Conservation (phyloP, 2,329 filamentous ascomycete species). For the Cladosporium colombiae region DNA sequence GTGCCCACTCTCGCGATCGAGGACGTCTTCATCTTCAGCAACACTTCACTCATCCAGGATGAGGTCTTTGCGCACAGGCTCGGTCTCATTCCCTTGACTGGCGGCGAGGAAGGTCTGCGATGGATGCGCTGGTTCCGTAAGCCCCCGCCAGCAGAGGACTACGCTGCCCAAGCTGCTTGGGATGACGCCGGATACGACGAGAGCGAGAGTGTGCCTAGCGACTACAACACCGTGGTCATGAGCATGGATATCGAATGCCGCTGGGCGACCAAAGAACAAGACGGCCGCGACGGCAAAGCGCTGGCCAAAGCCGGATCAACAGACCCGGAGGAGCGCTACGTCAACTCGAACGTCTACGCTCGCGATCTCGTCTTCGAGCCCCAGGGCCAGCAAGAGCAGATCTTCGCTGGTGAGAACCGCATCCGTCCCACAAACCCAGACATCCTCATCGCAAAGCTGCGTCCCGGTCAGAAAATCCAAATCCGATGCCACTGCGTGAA, state of each 20-base stretch:
- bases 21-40: slow-evolving; percentile 89
- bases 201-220: slow-evolving; percentile 54
- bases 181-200: slow-evolving; percentile 50
- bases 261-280: slow-evolving; percentile 58
- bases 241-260: slow-evolving; percentile 77
- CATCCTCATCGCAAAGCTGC: slow-evolving; percentile 90
- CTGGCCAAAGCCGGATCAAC: slow-evolving; percentile 68
- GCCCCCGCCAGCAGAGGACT: slow-evolving; percentile 60
- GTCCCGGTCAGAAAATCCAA: slow-evolving; percentile 84
- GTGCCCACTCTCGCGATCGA: slow-evolving; percentile 94
- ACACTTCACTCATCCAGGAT: slow-evolving; percentile 97
- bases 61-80: slow-evolving; percentile 91
- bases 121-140: slow-evolving; percentile 83
- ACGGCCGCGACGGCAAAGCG: slow-evolving; percentile 48
- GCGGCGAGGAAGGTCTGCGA: slow-evolving; percentile 72
- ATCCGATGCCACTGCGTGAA: slow-evolving; percentile 92
- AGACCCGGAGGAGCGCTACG: slow-evolving; percentile 81
- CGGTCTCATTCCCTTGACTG: slow-evolving; percentile 86
- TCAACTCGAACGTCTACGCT: slow-evolving; percentile 69
- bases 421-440: slow-evolving; percentile 84
- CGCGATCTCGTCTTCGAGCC: slow-evolving; percentile 69
- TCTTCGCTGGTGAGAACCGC: slow-evolving; percentile 62
- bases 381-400: slow-evolving; percentile 67
- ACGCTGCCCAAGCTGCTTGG: slow-evolving; percentile 43
- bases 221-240: slow-evolving; percentile 86